Percentiles rank a stretch among this genome's conserved stretches.
phyloP scores from a whole-genome alignment of 2,329 filamentous ascomycete species.

The Colletotrichum euphorbiae region DNA sequence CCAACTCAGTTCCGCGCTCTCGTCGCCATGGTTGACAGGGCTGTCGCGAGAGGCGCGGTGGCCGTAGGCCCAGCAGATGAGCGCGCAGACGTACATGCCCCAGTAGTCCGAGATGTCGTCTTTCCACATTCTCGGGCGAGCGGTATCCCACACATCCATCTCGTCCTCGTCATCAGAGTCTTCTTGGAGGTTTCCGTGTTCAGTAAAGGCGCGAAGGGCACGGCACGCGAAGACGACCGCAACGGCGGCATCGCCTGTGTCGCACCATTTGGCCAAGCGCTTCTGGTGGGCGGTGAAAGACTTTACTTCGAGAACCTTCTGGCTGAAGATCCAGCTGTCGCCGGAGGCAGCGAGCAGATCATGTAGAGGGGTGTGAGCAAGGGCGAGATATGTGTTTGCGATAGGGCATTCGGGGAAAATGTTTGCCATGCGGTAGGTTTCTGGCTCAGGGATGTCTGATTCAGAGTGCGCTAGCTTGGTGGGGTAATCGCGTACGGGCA shows the following conservation, averaged over 20 bases:
- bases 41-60: constrained; percentile 46
- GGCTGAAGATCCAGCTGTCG: constrained; percentile 68
- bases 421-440: constrained; percentile 47
- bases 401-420: constrained; percentile 60
- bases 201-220: constrained; percentile 58
- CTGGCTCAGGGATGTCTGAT: constrained; percentile 42
- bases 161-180: constrained; percentile 24
- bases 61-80: constrained; percentile 70
- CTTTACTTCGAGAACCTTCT: constrained; percentile 60
- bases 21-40: constrained; percentile 36
- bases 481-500: constrained; percentile 49
- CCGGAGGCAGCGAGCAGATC: constrained; percentile 68
- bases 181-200: constrained; percentile 37
- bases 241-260: constrained; percentile 57
- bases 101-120: constrained; percentile 63
- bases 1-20: constrained; percentile 50
- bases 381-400: constrained; percentile 66
- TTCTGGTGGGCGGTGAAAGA: constrained; percentile 60
- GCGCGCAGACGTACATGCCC: constrained; percentile 66
- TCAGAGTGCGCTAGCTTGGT: constrained; percentile 45
- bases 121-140: constrained; percentile 42
- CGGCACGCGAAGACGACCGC: constrained; percentile 64
- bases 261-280: constrained; percentile 59
- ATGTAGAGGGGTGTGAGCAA: constrained; percentile 69
- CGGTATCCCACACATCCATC: constrained; percentile 27